These are phyloP conservation scores for Penicillium longicatenatum DNA, from an alignment of 495 filamentous ascomycete species.

Conservation along the genomic window DNA sequence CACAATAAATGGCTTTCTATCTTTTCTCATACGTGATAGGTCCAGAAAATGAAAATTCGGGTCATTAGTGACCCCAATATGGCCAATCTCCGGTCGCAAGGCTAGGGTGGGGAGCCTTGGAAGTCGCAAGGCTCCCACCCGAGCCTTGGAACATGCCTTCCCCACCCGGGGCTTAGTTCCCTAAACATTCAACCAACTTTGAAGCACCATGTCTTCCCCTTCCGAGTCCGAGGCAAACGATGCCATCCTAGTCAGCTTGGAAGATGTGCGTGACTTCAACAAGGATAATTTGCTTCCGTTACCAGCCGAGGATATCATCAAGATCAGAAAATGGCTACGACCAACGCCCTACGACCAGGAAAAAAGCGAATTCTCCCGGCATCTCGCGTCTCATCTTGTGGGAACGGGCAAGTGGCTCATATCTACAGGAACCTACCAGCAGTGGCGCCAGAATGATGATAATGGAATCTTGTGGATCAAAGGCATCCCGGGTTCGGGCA, in stretches of 20 bases:
- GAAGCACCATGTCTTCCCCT: not conserved
- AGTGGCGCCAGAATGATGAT: constrained; percentile 7
- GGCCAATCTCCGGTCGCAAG: too few relatives aligned
- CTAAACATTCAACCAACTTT: too few relatives aligned
- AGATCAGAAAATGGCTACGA: constrained; percentile 18
- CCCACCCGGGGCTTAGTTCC: too few relatives aligned
- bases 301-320: not conserved
- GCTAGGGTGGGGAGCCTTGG: too few relatives aligned
- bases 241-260: not conserved
- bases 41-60: too few relatives aligned
- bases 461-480: constrained; percentile 16
- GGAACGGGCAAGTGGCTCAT: constrained; percentile 16
- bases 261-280: not conserved
- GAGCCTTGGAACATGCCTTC: too few relatives aligned
- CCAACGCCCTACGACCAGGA: constrained; percentile 17
- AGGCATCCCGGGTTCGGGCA: constrained; percentile 87
- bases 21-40: too few relatives aligned
- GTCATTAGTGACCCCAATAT: too few relatives aligned
- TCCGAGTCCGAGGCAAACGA: not conserved
- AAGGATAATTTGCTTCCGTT: not conserved
- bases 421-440: constrained; percentile 10
- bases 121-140: too few relatives aligned
- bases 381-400: constrained; percentile 5
- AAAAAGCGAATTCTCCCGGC: constrained; percentile 11
- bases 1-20: too few relatives aligned